Evolutionary conservation across 73 alveolate genomes (phyloP).

Genomic region (Paramecium biaurelia): DNA sequence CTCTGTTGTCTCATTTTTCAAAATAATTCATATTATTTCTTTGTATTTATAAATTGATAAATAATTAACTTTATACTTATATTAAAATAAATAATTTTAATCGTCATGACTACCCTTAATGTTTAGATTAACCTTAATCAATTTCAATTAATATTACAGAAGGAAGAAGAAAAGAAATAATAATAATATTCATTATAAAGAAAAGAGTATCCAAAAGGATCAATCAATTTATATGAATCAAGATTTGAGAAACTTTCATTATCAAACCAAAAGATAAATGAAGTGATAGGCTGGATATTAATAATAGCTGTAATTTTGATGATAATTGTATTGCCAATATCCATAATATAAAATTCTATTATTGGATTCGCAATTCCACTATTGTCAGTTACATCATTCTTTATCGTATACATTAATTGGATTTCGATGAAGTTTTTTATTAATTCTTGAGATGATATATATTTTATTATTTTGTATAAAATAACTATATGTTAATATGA

Average conservation of each 20-base stretch:
- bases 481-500: neutral
- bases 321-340: neutral
- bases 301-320: neutral
- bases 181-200: neutral
- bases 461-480: neutral
- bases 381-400: neutral
- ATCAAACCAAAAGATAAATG: slow-evolving; percentile 29
- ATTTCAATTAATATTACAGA: neutral
- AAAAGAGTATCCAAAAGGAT: neutral
- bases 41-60: neutral
- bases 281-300: slow-evolving; percentile 50
- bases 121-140: slow-evolving; percentile 27
- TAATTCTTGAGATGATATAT: slow-evolving; percentile 6
- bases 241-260: slow-evolving; percentile 25
- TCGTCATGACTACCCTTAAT: slow-evolving; percentile 33
- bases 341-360: neutral
- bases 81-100: neutral
- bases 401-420: slow-evolving; percentile 34
- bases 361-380: slow-evolving; percentile 33
- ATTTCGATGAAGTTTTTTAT: slow-evolving; percentile 49
- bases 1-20: neutral
- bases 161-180: neutral
- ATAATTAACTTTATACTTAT: neutral
- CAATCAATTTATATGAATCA: slow-evolving; percentile 27
- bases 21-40: neutral